Conservation (phyloP, 2,329 filamentous ascomycete genomes). For the Arthroderma uncinatum region DNA sequence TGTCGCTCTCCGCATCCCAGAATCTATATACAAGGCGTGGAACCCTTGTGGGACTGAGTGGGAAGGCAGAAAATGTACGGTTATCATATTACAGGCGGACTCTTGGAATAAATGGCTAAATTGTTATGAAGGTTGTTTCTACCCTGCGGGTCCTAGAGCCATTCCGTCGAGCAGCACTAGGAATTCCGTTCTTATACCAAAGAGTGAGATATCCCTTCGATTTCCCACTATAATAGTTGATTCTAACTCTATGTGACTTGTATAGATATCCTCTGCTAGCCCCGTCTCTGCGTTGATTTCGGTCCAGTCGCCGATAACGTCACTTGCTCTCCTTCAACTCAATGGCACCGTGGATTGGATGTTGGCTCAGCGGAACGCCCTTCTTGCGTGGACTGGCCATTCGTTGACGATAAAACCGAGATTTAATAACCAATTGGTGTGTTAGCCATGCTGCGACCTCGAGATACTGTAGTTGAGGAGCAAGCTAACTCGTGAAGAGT, state of each 20-base stretch:
- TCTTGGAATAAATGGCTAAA: slow-evolving; percentile 1
- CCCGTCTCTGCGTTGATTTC: slow-evolving; percentile 82
- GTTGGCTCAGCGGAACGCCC: slow-evolving; percentile 70
- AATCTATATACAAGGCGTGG: slow-evolving; percentile 85
- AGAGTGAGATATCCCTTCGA: slow-evolving; percentile 29
- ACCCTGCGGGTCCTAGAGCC: slow-evolving; percentile 80
- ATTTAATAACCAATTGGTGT: slow-evolving; percentile 59
- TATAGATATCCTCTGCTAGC: slow-evolving; percentile 67
- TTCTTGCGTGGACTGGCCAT: slow-evolving; percentile 95
- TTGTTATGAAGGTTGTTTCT: slow-evolving; percentile 58
- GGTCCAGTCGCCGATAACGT: slow-evolving; percentile 74
- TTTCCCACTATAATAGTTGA: neutral
- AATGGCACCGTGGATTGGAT: slow-evolving; percentile 96
- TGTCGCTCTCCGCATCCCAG: slow-evolving; percentile 85
- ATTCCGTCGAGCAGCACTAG: slow-evolving; percentile 63
- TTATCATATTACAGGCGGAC: neutral
- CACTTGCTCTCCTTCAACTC: slow-evolving; percentile 76
- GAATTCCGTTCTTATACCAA: slow-evolving; percentile 93
- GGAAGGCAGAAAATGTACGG: slow-evolving; percentile 77
- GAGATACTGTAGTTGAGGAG: neutral
- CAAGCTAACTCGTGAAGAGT: slow-evolving; percentile 41
- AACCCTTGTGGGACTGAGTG: slow-evolving; percentile 78
- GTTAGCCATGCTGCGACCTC: neutral
- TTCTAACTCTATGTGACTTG: neutral
- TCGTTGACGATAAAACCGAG: slow-evolving; percentile 65